A percentile compares a stretch with the other conserved stretches of the same genome.
Conservation (phyloP, 208 protist genomes). For the Trypanosoma vivax region DNA sequence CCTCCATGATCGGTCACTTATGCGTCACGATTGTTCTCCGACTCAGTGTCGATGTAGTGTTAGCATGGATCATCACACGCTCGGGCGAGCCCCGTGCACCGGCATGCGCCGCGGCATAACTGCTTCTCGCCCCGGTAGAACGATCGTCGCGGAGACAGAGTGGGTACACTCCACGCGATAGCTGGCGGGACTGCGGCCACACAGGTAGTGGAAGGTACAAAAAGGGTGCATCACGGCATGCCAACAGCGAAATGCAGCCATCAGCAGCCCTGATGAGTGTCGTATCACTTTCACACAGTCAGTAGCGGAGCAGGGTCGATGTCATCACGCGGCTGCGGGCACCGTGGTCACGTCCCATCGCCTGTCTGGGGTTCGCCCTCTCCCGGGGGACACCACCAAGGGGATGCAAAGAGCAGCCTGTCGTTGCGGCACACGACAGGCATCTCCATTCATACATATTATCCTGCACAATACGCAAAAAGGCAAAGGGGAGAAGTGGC, state of each 20-base stretch:
- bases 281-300: neutral
- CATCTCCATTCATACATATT: no score
- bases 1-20: slow-evolving; percentile 17
- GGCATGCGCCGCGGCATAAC: neutral
- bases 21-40: slow-evolving; percentile 19
- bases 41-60: slow-evolving; percentile 29
- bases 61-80: slow-evolving; percentile 23
- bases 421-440: no score
- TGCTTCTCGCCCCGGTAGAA: slow-evolving; percentile 31
- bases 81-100: neutral
- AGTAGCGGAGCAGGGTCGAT: slow-evolving; percentile 18
- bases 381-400: slow-evolving; percentile 33
- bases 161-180: slow-evolving; percentile 34
- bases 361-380: neutral
- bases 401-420: no score
- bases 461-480: no score
- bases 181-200: slow-evolving; percentile 19
- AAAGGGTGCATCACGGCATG: neutral
- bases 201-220: neutral
- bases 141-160: slow-evolving; percentile 30
- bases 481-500: no score
- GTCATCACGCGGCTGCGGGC: neutral
- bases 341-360: neutral
- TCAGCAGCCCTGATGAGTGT: slow-evolving; percentile 13
- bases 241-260: neutral